Evolutionary conservation across 2,329 filamentous ascomycete species (phyloP), one percentile per base, ranked within the genome.

Genomic region (Sarocladium kiliense): DNA sequence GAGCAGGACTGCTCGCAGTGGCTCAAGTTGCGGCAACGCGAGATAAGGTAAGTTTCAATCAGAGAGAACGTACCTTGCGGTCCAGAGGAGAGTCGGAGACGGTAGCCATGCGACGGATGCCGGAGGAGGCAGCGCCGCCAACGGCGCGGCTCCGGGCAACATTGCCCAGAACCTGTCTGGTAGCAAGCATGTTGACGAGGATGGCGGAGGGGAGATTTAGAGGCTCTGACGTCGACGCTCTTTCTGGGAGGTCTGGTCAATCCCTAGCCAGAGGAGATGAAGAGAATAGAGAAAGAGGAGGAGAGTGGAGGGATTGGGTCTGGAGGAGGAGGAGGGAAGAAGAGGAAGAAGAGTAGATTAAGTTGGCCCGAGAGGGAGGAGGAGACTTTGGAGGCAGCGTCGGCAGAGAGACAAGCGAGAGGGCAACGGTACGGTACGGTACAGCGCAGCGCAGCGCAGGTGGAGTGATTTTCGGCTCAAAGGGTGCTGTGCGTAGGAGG

Each of bases 21-120:
- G n/a, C n/a, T n/a, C n/a, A n/a, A n/a, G n/a, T n/a, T n/a, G n/a
- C 30, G 30, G 30, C 12, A 7, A 12, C 30, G 30, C 30, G 7
- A 32, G 30, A 12, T 12, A 12, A 6, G 7, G 7, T 6, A 32
- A 32, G 30, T 12, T 32, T 12, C 21, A 25, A 26, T 21, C 10
- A 36, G 30, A 32, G n/a, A 18, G 11, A 27, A 51, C 77, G 62
- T 70, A 82, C 94, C 88, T 97, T 96, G 79, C 86, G 86, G 78
- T 92, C 89, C 64, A 99, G 86, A 66, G 91, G 85, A 70, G 85
- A 86, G 76, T 96, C 90, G 67, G 85, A 82, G 69, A 91, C 88
- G 65, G 92, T 95, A 61, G 93, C 93, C 80, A 97, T 86, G 65
- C 85, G 80, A 65, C 85, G 82, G 67, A 85, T 72, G 70, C 81